Percentiles rank a stretch among this genome's conserved stretches.
phyloP scores from a whole-genome alignment of 805 yeast species.

The Wickerhamiella sorbophila region DNA sequence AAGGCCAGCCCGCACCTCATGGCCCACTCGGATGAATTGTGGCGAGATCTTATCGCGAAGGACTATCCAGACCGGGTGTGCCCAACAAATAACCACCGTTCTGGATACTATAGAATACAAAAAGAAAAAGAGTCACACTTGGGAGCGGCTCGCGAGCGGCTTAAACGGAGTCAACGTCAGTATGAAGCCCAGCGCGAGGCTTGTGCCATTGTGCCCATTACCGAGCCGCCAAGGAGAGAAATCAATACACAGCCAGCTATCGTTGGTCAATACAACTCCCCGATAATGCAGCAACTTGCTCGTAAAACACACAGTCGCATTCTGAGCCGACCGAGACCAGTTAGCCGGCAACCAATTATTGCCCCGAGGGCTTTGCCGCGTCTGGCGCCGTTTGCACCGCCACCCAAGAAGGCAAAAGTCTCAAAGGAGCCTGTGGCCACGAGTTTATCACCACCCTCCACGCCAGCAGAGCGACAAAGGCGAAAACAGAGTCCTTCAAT shows the following conservation, averaged over 20 bases:
- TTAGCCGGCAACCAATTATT: background rate
- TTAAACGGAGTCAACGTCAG: slow-evolving; percentile 20
- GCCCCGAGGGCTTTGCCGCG: background rate
- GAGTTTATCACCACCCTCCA: background rate
- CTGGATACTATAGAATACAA: slow-evolving; percentile 18
- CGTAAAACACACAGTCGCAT: slow-evolving; percentile 6
- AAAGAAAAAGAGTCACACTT: slow-evolving; percentile 32
- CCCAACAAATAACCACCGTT: slow-evolving; percentile 19
- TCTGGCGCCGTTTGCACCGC: slow-evolving; percentile 1
- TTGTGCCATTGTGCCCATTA: slow-evolving; percentile 13
- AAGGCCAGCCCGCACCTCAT: slow-evolving; percentile 21
- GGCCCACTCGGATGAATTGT: slow-evolving; percentile 21
- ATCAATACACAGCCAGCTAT: background rate
- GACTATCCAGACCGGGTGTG: slow-evolving; percentile 25
- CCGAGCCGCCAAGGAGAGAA: slow-evolving; percentile 9
- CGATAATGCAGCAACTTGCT: slow-evolving; percentile 18
- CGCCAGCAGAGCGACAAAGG: background rate
- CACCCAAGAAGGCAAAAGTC: background rate
- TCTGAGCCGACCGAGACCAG: background rate
- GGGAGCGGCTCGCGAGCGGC: slow-evolving; percentile 30
- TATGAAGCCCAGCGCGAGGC: slow-evolving; percentile 18
- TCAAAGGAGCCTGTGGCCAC: background rate
- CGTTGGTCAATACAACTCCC: slow-evolving; percentile 9
- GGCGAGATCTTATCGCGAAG: slow-evolving; percentile 21
- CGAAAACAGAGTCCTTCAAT: slow-evolving; percentile 1